These are phyloP conservation scores for Mycena haematopus DNA, from an alignment of 768 basidiomycete genomes.

Conservation along the genomic window DNA sequence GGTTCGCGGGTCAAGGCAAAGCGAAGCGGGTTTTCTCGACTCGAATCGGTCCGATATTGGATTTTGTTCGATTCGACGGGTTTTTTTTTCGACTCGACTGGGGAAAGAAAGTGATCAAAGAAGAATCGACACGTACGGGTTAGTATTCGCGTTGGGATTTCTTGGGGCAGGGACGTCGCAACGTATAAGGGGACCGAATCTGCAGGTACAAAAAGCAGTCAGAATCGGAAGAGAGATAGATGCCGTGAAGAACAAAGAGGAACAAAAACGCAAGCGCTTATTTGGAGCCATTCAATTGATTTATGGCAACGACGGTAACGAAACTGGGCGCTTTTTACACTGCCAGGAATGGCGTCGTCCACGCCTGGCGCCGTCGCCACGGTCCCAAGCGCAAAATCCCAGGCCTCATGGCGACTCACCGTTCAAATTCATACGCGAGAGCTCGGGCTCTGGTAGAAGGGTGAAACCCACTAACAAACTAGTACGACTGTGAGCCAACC, in stretches of 20 bases:
- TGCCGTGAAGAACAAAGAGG: background rate
- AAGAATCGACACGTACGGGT: conserved; percentile 73
- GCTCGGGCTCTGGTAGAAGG: conserved; percentile 83
- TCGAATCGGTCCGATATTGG: conserved; percentile 15
- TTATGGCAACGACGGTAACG: background rate
- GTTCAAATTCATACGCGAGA: conserved; percentile 87
- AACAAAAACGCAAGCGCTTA: background rate
- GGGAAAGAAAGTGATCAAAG: conserved; percentile 31
- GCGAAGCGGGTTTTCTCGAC: conserved; percentile 27
- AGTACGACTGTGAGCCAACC: conserved; percentile 44
- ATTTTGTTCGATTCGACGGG: conserved; percentile 33
- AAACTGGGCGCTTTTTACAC: background rate
- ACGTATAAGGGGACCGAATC: conserved; percentile 82
- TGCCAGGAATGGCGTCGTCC: background rate
- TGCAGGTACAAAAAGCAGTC: conserved; percentile 36
- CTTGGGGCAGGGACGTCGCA: conserved; percentile 91
- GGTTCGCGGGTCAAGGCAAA: conserved; percentile 37
- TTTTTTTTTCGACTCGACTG: conserved; percentile 27
- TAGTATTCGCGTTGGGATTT: conserved; percentile 73
- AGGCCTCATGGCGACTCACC: conserved; percentile 49
- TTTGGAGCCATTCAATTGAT: background rate
- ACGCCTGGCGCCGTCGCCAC: too few species aligned
- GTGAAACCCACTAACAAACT: conserved; percentile 88
- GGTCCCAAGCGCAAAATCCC: too few species aligned
- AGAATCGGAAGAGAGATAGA: background rate